Conservation (phyloP, 495 filamentous ascomycete genomes). For the Aspergillus nanangensis region DNA sequence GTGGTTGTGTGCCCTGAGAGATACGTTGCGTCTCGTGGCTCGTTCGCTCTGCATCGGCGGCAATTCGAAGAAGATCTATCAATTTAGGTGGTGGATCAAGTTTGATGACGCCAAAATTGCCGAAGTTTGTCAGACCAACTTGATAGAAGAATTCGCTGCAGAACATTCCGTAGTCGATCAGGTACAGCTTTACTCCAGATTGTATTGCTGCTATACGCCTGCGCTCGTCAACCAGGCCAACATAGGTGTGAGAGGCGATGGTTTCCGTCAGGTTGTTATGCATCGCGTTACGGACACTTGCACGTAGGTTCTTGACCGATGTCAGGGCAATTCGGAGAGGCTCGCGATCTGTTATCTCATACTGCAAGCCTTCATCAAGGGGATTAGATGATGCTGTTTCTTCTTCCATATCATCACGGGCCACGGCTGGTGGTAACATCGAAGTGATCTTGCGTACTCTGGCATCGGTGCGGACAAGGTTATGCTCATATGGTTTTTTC, state of each 20-base stretch:
- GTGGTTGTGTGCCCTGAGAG: conserved; percentile 8
- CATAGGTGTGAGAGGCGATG: conserved; percentile 86
- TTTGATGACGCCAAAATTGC: conserved; percentile 83
- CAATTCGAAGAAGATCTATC: conserved; percentile 65
- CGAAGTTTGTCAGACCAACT: conserved; percentile 91
- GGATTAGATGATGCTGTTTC: conserved; percentile 15
- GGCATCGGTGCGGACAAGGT: conserved; percentile 86
- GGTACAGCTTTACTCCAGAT: conserved; percentile 85
- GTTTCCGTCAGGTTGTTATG: conserved; percentile 87
- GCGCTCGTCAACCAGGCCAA: conserved; percentile 85
- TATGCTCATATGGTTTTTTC: conserved; percentile 76
- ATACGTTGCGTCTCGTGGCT: conserved; percentile 9
- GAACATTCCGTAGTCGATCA: conserved; percentile 89
- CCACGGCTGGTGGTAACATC: conserved; percentile 63
- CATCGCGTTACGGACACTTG: conserved; percentile 75
- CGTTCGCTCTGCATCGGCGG: conserved; percentile 59
- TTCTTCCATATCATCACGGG: conserved; percentile 10
- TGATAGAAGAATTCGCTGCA: conserved; percentile 96
- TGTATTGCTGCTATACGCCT: conserved; percentile 89
- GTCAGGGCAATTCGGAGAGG: conserved; percentile 62
- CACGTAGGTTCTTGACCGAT: conserved; percentile 80
- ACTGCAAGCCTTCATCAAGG: conserved; percentile 52
- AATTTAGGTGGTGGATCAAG: conserved; percentile 75
- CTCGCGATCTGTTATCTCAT: conserved; percentile 67
- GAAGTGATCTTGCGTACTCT: conserved; percentile 91